A percentile compares a stretch with the other conserved stretches of the same genome.
phyloP scores from a whole-genome alignment of 148 eudicot genomes.

The Limonium bicolor region DNA sequence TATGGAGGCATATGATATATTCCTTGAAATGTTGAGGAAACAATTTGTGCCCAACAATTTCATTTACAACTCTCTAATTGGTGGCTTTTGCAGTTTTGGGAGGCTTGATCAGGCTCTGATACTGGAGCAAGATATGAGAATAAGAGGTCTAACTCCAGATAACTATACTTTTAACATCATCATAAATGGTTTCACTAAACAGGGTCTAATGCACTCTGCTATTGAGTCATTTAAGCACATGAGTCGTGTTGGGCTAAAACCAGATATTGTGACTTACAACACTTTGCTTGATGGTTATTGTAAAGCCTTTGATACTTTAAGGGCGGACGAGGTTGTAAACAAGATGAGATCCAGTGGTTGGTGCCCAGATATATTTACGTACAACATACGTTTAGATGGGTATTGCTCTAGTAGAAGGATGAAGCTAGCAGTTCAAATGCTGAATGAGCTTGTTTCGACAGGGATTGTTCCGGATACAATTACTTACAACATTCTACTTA shows the following conservation, averaged over 20 bases:
- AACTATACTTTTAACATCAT: slow-evolving; percentile 55
- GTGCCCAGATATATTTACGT: slow-evolving; percentile 72
- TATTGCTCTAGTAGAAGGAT: slow-evolving; percentile 46
- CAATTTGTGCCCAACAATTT: slow-evolving; percentile 74
- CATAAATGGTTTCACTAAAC: slow-evolving; percentile 66
- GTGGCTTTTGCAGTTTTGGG: slow-evolving; percentile 45
- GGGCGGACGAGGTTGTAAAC: slow-evolving; percentile 37
- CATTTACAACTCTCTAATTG: slow-evolving; percentile 68
- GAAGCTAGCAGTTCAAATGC: slow-evolving; percentile 48
- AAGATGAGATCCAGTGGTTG: slow-evolving; percentile 48
- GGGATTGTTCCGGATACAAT: slow-evolving; percentile 72
- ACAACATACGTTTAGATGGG: slow-evolving; percentile 70
- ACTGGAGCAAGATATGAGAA: slow-evolving; percentile 72
- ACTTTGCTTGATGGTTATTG: slow-evolving; percentile 82
- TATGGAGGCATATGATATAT: slow-evolving; percentile 45
- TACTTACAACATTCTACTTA: slow-evolving; percentile 83
- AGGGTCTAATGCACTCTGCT: slow-evolving; percentile 71
- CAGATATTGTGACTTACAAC: slow-evolving; percentile 81
- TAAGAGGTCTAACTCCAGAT: slow-evolving; percentile 61
- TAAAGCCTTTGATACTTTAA: slow-evolving; percentile 47
- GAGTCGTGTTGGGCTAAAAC: slow-evolving; percentile 40
- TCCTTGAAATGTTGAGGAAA: slow-evolving; percentile 43
- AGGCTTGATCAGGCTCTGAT: slow-evolving; percentile 42
- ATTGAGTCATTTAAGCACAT: slow-evolving; percentile 43
- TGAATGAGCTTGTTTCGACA: slow-evolving; percentile 62